Evolutionary conservation across 2,329 filamentous ascomycete genomes (phyloP), one percentile per base, ranked within the genome.

Genomic region (Gremmenia infestans): DNA sequence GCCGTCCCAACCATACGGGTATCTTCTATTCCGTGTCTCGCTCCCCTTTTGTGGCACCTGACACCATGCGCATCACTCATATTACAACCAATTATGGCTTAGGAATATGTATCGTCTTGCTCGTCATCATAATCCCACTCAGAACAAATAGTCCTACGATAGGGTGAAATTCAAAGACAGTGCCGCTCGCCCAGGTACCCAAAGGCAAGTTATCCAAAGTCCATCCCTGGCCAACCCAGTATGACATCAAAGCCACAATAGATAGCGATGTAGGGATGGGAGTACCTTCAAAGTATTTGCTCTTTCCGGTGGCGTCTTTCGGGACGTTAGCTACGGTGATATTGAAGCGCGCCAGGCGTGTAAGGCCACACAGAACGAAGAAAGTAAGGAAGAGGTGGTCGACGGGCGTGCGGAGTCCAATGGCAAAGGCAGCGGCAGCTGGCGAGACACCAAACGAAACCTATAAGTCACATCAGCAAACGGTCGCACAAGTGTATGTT

Each of bases 381-480:
- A 93, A 91, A 55, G 88, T 80, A 47, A 99, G 72, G 60, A 77
- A 79, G 53, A 96, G 66, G 67, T 95, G 92, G 75, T 99, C 94
- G 68, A 90, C 71, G 2, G 84, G 76, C 11, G 92, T 95, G 70
- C 91, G 91, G 60, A 97, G 76, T 66, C 94, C 94, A 65, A 99
- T 82, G 49, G 89, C 85, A 72, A 97, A 96, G 47, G 92, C 94
- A 43, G 89, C 86, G 49, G 86, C 85, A 47, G 94, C 92, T 32
- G 94, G 93, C 47, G 92, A 86, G 51, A 97, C 86, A 64, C 94
- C 94, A 70, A 99, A 99, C 15, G 94, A 97, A 68, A 99, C 89
- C 92, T 97, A 60, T 42, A 25, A 49, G 39, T 39, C 19, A 25
- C 23, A 40, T 57, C 25, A 58, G 50, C 36, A 11, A 47, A 39